These are phyloP conservation scores for Gorgonomyces haynaldii DNA, from an alignment of 192 early-diverging fungal genomes.

Conservation along the genomic window DNA sequence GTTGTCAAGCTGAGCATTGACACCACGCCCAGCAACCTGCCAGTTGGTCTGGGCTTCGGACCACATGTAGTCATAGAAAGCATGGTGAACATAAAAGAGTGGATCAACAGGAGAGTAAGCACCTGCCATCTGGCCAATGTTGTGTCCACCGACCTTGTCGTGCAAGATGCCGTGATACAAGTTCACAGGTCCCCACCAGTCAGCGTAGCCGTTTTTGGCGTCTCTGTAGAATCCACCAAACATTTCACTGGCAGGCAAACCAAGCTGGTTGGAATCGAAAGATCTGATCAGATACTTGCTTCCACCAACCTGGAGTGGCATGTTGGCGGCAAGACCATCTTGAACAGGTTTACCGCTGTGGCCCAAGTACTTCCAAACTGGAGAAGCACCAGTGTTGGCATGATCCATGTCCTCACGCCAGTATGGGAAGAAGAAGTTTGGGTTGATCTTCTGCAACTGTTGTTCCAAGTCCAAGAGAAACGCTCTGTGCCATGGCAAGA, in stretches of 20 bases:
- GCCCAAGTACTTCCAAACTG: background rate
- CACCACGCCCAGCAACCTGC: background rate
- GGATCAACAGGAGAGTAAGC: constrained; percentile 14
- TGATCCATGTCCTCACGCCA: background rate
- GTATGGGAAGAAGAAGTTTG: constrained; percentile 7
- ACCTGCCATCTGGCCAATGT: background rate
- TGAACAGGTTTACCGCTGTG: background rate
- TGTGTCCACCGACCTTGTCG: background rate
- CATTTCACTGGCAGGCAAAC: too few relatives aligned
- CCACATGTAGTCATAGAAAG: constrained; percentile 10
- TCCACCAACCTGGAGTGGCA: background rate
- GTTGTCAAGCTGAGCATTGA: background rate
- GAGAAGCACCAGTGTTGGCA: background rate
- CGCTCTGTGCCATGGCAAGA: constrained; percentile 6
- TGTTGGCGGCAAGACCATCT: background rate
- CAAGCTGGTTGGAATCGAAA: background rate
- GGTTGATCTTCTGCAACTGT: constrained; percentile 6
- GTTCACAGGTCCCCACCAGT: background rate
- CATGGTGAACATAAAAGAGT: constrained; percentile 18
- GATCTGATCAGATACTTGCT: background rate
- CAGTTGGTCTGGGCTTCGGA: constrained; percentile 2
- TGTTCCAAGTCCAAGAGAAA: background rate
- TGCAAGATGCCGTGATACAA: background rate
- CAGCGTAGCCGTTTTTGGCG: background rate
- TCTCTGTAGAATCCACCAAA: background rate